Evolutionary conservation across 805 yeast species (phyloP).

Genomic region (Metschnikowia corniflorae): DNA sequence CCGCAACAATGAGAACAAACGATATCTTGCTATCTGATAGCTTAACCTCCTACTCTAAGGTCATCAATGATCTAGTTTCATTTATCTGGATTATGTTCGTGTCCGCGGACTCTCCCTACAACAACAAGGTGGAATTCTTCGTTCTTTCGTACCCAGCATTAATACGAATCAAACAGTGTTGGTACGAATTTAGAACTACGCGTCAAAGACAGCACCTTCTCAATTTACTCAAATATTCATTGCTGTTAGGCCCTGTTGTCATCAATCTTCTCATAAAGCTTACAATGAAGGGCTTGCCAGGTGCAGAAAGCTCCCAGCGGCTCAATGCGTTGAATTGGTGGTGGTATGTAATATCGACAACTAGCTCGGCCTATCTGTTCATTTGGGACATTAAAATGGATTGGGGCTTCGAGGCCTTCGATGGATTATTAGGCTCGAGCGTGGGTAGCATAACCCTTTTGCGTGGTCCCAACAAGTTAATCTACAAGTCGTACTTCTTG

Average conservation of each 20-base stretch:
- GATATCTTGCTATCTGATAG: slow-evolving; percentile 85
- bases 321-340: slow-evolving; percentile 27
- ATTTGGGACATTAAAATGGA: slow-evolving; percentile 89
- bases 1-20: slow-evolving; percentile 55
- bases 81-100: slow-evolving; percentile 44
- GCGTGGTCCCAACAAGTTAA: slow-evolving; percentile 20
- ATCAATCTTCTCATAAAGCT: slow-evolving; percentile 23
- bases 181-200: slow-evolving; percentile 57
- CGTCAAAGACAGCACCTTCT: slow-evolving; percentile 53
- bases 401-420: slow-evolving; percentile 71
- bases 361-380: slow-evolving; percentile 76
- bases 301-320: slow-evolving; percentile 3
- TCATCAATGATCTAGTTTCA: slow-evolving; percentile 66
- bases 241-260: slow-evolving; percentile 49
- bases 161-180: slow-evolving; percentile 82
- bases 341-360: slow-evolving; percentile 45
- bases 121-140: slow-evolving; percentile 28
- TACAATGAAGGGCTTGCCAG: slow-evolving; percentile 12
- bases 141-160: slow-evolving; percentile 54
- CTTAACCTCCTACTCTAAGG: slow-evolving; percentile 74
- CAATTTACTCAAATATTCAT: slow-evolving; percentile 72
- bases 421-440: slow-evolving; percentile 20
- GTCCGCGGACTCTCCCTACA: slow-evolving; percentile 19
- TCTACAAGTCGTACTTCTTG: slow-evolving; percentile 26
- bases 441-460: slow-evolving; percentile 10